Evolutionary conservation across 2,329 filamentous ascomycete species (phyloP), one percentile per base, ranked within the genome.

Genomic region (Hymenoscyphus linearis): DNA sequence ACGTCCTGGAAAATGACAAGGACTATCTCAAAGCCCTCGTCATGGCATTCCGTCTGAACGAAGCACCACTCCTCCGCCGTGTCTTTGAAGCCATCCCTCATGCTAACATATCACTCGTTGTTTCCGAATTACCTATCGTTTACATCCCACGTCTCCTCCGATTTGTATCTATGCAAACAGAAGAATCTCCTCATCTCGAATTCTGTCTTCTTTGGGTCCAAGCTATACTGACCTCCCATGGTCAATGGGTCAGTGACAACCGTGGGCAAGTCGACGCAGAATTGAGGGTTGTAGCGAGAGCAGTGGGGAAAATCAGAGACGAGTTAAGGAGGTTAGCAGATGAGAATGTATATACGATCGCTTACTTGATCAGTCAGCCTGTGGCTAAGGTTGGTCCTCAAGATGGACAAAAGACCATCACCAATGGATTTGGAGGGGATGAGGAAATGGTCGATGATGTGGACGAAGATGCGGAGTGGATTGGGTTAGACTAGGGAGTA

Each of bases 31-130:
- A 95, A 76, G 93, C 95, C 0, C 79, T 99, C 5, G 87, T 97
- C 65, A 99, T 99, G 95, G 89, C 93, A 1, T 99, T 99, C 81
- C 89, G 96, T 5, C 86, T 99, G 62, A 97, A 96, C 76, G 91
- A 96, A 74, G 82, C 86, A 4, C 85, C 86, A 25, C 81, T 99
- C 54, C 85, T 97, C 64, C 89, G 89, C 68, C 86, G 86, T 59
- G 90, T 97, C 18, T 98, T 96, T 77, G 88, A 96, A 75, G 83
- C 85, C 2, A 88, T 93, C 26, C 93, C 95, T 1, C 80, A 88
- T 50, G 75, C 80, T 2, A 88, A 93, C 66, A 89, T 98, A 54
- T 72, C 83, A 0, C 84, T 96, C 9, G 86, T 96, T 0, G 90
- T 96, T 26, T 86, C 85, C 58, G 85, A 89, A 35, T 78, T 97